Evolutionary conservation across 208 protist genomes (phyloP).

Genomic region (Polymyxa betae): DNA sequence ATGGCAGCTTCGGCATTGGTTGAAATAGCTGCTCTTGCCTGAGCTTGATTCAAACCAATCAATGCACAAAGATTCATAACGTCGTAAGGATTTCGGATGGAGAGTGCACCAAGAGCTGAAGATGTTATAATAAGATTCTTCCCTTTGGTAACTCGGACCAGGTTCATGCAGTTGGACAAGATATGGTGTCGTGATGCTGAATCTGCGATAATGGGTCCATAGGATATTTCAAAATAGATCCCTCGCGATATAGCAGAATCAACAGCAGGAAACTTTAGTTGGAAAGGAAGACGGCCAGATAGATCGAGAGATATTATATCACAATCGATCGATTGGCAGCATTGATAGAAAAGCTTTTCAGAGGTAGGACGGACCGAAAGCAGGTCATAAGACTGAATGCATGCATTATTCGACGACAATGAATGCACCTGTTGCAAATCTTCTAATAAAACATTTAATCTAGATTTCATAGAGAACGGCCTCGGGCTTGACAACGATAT

Average conservation of each 20-base stretch:
- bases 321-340: constrained; percentile 7
- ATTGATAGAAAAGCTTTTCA: constrained; percentile 30
- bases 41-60: not conserved
- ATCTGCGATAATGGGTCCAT: not conserved
- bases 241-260: not conserved
- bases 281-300: not conserved
- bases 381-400: constrained; percentile 22
- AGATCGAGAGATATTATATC: constrained; percentile 32
- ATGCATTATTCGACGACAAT: constrained; percentile 8
- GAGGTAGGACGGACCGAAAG: not conserved
- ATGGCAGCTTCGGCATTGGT: not conserved
- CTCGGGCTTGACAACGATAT: not conserved
- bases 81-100: constrained; percentile 25
- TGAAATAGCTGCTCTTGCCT: not conserved
- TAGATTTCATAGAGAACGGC: too few relatives aligned
- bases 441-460: not conserved
- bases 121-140: constrained; percentile 25
- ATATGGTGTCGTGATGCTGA: not conserved
- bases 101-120: not conserved
- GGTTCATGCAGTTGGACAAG: constrained; percentile 16
- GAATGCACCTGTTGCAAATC: not conserved
- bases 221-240: constrained; percentile 32
- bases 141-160: constrained; percentile 39
- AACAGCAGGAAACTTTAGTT: not conserved
- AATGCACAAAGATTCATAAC: constrained; percentile 36